Percentiles rank a stretch among this genome's conserved stretches.
Conservation (phyloP, 768 basidiomycete genomes). For the Cyathus striatus region DNA sequence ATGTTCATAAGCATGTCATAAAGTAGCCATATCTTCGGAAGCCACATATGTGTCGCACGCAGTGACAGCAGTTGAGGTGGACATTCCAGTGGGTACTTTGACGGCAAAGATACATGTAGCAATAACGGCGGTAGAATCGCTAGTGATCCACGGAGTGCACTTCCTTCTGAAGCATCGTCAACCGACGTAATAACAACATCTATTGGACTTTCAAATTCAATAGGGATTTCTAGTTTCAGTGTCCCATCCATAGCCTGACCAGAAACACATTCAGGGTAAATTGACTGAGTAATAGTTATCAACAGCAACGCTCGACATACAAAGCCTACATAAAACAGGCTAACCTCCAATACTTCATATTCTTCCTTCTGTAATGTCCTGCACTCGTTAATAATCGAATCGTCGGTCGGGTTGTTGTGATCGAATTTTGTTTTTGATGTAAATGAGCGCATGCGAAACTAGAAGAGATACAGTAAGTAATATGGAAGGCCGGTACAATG, state of each 20-base stretch:
- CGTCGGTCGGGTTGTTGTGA: background rate
- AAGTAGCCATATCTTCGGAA: conserved; percentile 35
- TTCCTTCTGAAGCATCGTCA: conserved; percentile 7
- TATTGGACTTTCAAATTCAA: conserved; percentile 49
- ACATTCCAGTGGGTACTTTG: conserved; percentile 45
- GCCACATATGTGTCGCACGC: conserved; percentile 56
- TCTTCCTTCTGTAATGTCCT: conserved; percentile 46
- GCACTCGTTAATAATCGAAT: conserved; percentile 16
- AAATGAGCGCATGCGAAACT: background rate
- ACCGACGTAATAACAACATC: conserved; percentile 25
- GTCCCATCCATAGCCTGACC: conserved; percentile 29
- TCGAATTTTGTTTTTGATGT: background rate
- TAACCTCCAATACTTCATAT: conserved; percentile 57
- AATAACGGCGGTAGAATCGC: conserved; percentile 60
- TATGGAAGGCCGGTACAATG: background rate
- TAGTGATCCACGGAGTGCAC: too few relatives aligned
- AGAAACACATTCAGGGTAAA: conserved; percentile 68
- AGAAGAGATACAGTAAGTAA: background rate
- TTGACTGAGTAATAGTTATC: conserved; percentile 44
- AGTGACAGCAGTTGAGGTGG: conserved; percentile 55
- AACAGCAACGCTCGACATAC: background rate
- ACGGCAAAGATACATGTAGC: conserved; percentile 48
- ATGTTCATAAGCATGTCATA: conserved; percentile 37
- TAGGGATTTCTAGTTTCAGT: conserved; percentile 58
- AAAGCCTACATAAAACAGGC: conserved; percentile 9